Base-by-base conservation (phyloP, 768 basidiomycete genomes). In the Lentinula edodes region DNA sequence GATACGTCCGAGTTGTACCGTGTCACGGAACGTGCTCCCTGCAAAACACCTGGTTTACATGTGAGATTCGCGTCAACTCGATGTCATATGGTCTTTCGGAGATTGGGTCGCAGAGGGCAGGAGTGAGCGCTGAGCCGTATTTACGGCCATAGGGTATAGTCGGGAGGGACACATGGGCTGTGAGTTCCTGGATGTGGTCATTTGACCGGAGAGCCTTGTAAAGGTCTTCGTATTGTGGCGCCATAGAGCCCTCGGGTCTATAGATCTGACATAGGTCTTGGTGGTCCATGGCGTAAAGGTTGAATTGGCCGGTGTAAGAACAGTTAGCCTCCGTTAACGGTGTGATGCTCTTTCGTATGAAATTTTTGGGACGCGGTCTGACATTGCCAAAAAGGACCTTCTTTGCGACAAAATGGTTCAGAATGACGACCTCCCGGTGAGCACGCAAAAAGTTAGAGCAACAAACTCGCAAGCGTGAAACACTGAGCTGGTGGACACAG, bases 201-300 rank as follows among this genome's bases (percentile, higher is more conserved):
- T 52, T 12, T 35, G 32, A 36, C 7, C 20, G 16, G 16, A 56
- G 41, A 20, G 38, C 23, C 0, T 32, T 7, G 55, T 45, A 56
- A 4, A 56, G 28, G 23, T 23, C 20, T 42, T 56, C 39, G 12
- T 56, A 56, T 28, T 32, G 55, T 3, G 55, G 41, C n/a, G 32
- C 28, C 4, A 9, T 10, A 6, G 55, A 43, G 6, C 23, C 20
- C 28, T 41, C 18, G 12, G 55, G 55, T 5, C 55, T 15, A n/a
- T 56, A 56, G 38, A 56, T 56, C 20, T 56, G 18, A 42, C 55
- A 56, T 28, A 56, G 20, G 55, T 56, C 55, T 32, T 56, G 55
- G 23, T 56, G 55, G 12, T 56, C 42, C 55, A 56, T 56, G 38
- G 55, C 55, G 55, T 56, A 56, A 18, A 56, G 13, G 10, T 56